Percentiles rank a stretch among this genome's conserved stretches.
These are phyloP conservation scores for Mallotus repandus DNA, from an alignment of 441 rosid species.

Conservation along the genomic window DNA sequence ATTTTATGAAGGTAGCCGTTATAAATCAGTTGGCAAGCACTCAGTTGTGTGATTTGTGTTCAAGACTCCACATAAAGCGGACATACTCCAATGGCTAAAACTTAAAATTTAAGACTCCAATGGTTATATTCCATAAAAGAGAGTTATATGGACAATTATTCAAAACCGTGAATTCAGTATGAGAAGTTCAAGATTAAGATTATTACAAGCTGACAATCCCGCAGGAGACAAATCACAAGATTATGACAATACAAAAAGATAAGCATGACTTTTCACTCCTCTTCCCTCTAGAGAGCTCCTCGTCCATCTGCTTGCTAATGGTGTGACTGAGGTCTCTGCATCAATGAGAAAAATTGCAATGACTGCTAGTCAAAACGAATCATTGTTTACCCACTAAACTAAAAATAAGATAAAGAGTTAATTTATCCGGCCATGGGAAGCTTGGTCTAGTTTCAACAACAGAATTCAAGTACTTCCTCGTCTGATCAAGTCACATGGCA, in stretches of 20 bases:
- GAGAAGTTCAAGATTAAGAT: not conserved
- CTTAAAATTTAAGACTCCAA: not conserved
- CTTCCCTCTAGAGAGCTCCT: not conserved
- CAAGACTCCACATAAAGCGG: not conserved
- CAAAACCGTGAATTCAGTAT: conserved; percentile 11
- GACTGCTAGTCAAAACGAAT: not conserved
- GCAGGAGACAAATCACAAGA: conserved; percentile 1
- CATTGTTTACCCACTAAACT: no score
- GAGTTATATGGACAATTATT: conserved; percentile 22
- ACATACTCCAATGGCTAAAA: no score
- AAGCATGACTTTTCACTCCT: not conserved
- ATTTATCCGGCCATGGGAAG: no score
- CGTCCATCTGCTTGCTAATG: not conserved
- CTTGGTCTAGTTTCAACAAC: no score
- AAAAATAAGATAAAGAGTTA: no score
- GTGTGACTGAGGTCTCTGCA: conserved; percentile 20
- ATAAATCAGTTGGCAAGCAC: no score
- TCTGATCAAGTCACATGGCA: not conserved
- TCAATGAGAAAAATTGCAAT: not conserved
- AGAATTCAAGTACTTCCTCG: not conserved
- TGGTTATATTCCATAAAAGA: not conserved
- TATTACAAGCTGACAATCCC: not conserved
- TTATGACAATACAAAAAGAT: not conserved
- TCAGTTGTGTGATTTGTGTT: no score
- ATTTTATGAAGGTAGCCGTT: no score